Evolutionary conservation across 73 alveolate genomes (phyloP).

Genomic region (Blepharisma japonicum): DNA sequence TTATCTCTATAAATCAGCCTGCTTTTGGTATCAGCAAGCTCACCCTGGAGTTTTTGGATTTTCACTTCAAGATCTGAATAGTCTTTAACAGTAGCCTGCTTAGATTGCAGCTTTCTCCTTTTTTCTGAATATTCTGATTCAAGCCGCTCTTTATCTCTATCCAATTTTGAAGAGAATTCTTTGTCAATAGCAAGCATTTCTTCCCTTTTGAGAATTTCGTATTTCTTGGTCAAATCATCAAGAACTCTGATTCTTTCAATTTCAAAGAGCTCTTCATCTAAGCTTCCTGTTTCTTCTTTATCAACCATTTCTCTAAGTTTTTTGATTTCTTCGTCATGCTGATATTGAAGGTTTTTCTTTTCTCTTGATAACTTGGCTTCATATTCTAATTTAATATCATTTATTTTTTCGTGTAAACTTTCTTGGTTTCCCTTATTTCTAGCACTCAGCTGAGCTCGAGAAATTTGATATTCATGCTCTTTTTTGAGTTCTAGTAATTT

Average conservation of each 20-base stretch:
- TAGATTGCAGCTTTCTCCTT: neutral
- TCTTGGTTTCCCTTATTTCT: neutral
- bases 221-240: neutral
- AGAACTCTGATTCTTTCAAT: neutral
- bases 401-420: slow-evolving; percentile 10
- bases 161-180: neutral
- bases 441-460: neutral
- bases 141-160: neutral
- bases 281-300: neutral
- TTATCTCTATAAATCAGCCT: neutral
- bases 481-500: neutral
- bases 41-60: neutral
- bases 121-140: neutral
- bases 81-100: neutral
- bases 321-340: neutral
- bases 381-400: neutral
- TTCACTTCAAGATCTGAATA: neutral
- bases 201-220: neutral
- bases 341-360: neutral
- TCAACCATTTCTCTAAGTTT: neutral
- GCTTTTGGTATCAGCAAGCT: neutral
- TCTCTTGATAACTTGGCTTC: neutral
- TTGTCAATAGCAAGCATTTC: slow-evolving; percentile 1
- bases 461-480: slow-evolving; percentile 12
- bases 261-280: neutral